Conservation (phyloP, 768 basidiomycete species). For the Leccinum ochraceum region DNA sequence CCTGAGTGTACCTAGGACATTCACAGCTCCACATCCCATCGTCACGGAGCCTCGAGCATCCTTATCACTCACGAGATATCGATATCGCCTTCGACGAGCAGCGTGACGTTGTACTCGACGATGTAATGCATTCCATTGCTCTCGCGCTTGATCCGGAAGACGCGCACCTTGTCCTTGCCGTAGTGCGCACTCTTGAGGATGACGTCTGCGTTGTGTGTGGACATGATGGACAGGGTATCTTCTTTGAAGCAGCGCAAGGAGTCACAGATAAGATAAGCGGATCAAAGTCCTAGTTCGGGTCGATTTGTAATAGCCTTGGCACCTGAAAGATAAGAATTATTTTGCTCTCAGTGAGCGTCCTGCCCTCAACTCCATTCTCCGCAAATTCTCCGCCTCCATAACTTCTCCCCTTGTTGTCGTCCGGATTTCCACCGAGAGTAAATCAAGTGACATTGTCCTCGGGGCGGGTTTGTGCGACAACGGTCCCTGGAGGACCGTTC, state of each 20-base stretch:
- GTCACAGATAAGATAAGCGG: not conserved
- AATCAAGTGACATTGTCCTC: not conserved
- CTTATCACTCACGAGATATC: constrained; percentile 56
- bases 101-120: constrained; percentile 82
- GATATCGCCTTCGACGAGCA: constrained; percentile 82
- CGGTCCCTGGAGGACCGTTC: not conserved
- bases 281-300: no score
- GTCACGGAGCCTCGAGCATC: not conserved
- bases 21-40: not conserved
- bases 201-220: constrained; percentile 15
- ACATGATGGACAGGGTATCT: constrained; percentile 27
- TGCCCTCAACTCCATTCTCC: not conserved
- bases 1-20: constrained; percentile 70
- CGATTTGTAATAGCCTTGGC: not conserved
- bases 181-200: constrained; percentile 59
- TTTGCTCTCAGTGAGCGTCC: no score
- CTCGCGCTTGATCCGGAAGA: constrained; percentile 80
- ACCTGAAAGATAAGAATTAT: no score
- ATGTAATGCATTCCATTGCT: constrained; percentile 61
- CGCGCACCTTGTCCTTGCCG: constrained; percentile 88
- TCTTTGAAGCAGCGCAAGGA: not conserved
- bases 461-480: not conserved
- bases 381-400: not conserved
- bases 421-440: not conserved
- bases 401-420: not conserved